Percentiles rank a stretch among this genome's conserved stretches.
Evolutionary conservation across 2,329 filamentous ascomycete species (phyloP).

Genomic region (Fusarium sp.): DNA sequence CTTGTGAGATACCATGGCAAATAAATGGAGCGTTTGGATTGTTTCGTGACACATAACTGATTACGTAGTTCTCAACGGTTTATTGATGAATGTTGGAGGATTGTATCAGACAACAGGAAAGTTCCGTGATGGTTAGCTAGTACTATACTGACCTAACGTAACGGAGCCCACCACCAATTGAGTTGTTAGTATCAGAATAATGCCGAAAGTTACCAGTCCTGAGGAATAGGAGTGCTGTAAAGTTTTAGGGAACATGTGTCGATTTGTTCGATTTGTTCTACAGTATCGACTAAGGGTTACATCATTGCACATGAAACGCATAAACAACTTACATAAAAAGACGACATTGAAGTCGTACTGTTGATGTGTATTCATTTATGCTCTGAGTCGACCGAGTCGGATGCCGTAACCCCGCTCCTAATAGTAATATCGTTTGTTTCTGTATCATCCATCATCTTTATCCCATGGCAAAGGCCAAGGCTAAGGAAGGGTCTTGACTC

Average conservation of each 20-base stretch:
- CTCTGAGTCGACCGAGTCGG: constrained; percentile 17
- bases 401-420: constrained; percentile 15
- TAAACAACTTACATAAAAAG: constrained; percentile 10
- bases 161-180: neutral
- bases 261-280: constrained; percentile 25
- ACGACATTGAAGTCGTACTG: constrained; percentile 6
- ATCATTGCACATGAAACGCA: constrained; percentile 24
- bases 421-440: neutral
- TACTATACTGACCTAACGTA: neutral
- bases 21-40: constrained; percentile 1
- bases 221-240: neutral
- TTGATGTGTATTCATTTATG: neutral
- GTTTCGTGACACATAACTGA: constrained; percentile 18
- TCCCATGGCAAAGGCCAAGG: neutral
- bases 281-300: constrained; percentile 5
- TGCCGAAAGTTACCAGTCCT: neutral
- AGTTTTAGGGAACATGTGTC: constrained; percentile 12
- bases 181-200: neutral
- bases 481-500: constrained; percentile 9
- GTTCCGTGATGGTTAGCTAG: neutral
- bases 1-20: constrained; percentile 3
- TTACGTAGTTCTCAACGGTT: constrained; percentile 14
- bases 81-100: neutral
- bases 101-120: neutral
- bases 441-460: constrained; percentile 2